Base-by-base conservation (phyloP, 495 filamentous ascomycete species). In the Delitschia confertaspora region DNA sequence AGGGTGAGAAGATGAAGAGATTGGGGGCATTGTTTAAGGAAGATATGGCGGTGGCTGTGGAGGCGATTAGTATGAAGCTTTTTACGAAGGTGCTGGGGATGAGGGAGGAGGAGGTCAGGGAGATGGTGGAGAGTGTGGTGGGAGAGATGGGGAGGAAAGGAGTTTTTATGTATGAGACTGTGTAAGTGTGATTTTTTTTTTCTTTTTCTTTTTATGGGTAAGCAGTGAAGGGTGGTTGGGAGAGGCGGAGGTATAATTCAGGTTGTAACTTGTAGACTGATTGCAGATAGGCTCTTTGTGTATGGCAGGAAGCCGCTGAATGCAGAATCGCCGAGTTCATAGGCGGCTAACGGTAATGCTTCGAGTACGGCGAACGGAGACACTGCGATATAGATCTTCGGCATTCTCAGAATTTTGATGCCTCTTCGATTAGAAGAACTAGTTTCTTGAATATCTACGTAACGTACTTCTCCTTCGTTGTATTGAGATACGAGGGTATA, bases 71-170 rank as follows among this genome's bases (percentile, higher is more conserved):
- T 13, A 36, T 55, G 51, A 40, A 35, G 21, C 29, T 45, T 17
- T 41, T 55, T 10, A 33, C 24, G 5, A 38, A 38, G 27, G 40
- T 38, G n/a, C 30, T 55, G 27, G 51, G 51, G 7, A 46, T 44
- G 53, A 38, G 5, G 7, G 33, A 45, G 44, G 52, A 59, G 20
- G 55, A 53, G 42, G 48, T 57, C 16, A 24, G 22, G 20, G 39
- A 33, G 21, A 47, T 50, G n/a, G 16, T 45, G 20, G 49, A 37
- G 11, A 35, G 44, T 9, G 22, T 53, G 31, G 16, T 25, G 18
- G 21, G 17, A n/a, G 50, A 30, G 5, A 6, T 52, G 7, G 31
- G 30, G 19, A 33, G 33, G 23, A 43, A 25, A 34, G 44, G 33
- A 40, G 20, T 53, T 24, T 49, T 53, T 49, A 27, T 38, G 7